These are phyloP conservation scores for Agastache rugosa DNA, from an alignment of 257 asterid genomes.

Conservation along the genomic window DNA sequence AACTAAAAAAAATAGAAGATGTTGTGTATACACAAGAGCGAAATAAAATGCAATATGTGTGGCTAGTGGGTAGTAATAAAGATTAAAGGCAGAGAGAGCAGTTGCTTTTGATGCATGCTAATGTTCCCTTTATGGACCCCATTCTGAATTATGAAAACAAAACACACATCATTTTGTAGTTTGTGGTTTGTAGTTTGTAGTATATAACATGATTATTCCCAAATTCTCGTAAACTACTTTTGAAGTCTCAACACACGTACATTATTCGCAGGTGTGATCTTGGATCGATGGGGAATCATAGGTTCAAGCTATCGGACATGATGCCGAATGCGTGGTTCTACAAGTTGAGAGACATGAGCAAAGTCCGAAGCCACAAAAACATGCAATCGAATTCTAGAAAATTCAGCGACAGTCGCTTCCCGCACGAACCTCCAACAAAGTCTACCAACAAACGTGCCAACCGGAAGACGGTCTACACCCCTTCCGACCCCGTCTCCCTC, in stretches of 20 bases:
- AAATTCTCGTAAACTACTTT: too few relatives aligned
- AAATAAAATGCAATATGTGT: constrained; percentile 21
- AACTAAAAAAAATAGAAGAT: too few relatives aligned
- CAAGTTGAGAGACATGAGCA: constrained; percentile 92
- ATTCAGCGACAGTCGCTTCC: constrained; percentile 43
- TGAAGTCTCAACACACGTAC: too few relatives aligned
- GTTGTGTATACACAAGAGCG: too few relatives aligned
- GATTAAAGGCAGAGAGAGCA: too few relatives aligned
- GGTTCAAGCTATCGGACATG: constrained; percentile 82
- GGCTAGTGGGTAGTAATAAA: too few relatives aligned
- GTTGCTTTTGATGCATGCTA: constrained; percentile 43
- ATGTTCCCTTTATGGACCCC: constrained; percentile 39
- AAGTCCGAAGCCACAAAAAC: constrained; percentile 48
- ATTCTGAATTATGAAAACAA: constrained; percentile 27
- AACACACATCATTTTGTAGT: constrained; percentile 30
- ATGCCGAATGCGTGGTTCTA: constrained; percentile 97
- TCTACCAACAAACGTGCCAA: constrained; percentile 56
- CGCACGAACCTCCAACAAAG: constrained; percentile 53
- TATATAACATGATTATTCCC: too few relatives aligned
- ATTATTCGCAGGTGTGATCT: too few relatives aligned
- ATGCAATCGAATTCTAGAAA: constrained; percentile 46
- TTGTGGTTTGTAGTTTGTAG: too few relatives aligned
- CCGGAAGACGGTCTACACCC: constrained; percentile 64
- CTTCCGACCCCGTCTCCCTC: constrained; percentile 19
- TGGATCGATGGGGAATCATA: constrained; percentile 83